These are phyloP conservation scores for Artomyces pyxidatus DNA, from an alignment of 768 basidiomycete genomes.

Conservation along the genomic window DNA sequence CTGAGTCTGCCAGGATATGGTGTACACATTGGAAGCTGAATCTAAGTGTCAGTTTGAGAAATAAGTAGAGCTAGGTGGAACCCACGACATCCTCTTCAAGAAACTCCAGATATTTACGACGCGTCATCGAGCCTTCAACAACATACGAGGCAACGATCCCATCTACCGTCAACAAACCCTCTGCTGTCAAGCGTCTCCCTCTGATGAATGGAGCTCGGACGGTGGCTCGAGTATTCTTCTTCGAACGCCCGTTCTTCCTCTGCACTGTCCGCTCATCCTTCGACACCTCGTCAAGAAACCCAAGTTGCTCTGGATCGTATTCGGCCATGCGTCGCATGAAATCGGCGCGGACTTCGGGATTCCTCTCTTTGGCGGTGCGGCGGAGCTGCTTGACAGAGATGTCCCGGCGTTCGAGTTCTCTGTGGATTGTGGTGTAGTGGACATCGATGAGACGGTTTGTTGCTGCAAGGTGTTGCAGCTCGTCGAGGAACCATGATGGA, in stretches of 20 bases:
- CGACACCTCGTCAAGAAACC: constrained; percentile 29
- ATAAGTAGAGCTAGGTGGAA: neutral
- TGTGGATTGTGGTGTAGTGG: constrained; percentile 27
- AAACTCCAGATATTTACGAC: constrained; percentile 5
- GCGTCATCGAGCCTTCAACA: constrained; percentile 25
- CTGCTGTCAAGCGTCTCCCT: constrained; percentile 17
- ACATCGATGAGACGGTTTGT: constrained; percentile 26
- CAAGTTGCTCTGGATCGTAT: constrained; percentile 26
- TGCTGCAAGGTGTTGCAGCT: neutral
- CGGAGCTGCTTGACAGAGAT: constrained; percentile 24
- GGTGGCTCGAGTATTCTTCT: neutral
- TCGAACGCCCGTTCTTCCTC: neutral
- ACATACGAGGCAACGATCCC: constrained; percentile 23
- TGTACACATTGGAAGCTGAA: constrained; percentile 18
- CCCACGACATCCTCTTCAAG: neutral
- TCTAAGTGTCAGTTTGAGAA: constrained; percentile 12
- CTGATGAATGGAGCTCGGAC: neutral
- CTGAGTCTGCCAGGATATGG: constrained; percentile 8
- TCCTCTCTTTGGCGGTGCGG: constrained; percentile 25
- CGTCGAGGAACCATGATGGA: constrained; percentile 8
- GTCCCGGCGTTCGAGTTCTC: constrained; percentile 20
- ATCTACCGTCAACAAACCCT: constrained; percentile 23
- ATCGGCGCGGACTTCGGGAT: constrained; percentile 20
- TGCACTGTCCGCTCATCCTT: constrained; percentile 20
- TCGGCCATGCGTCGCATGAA: constrained; percentile 22